Conservation (phyloP, 805 yeast genomes). For the Yarrowia sp. region DNA sequence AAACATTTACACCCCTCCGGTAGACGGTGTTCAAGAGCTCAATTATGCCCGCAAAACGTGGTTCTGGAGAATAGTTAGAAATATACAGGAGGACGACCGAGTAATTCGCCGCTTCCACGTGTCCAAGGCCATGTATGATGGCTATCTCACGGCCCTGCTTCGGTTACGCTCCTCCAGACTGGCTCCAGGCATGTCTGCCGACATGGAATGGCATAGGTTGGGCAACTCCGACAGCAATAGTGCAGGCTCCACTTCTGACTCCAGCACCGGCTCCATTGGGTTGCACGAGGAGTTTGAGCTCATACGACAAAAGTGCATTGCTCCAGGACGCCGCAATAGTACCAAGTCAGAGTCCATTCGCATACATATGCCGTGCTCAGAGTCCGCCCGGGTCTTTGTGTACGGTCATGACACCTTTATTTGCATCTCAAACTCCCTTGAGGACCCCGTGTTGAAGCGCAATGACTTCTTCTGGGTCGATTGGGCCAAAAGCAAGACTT, state of each 20-base stretch:
- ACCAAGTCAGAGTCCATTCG: background rate
- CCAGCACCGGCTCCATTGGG: background rate
- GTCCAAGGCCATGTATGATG: slow-evolving; percentile 13
- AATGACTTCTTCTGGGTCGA: slow-evolving; percentile 21
- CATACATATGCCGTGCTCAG: slow-evolving; percentile 8
- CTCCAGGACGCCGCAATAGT: slow-evolving; percentile 2
- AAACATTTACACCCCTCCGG: background rate
- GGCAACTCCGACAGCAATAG: background rate
- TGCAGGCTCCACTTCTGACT: background rate
- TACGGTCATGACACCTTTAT: slow-evolving; percentile 10
- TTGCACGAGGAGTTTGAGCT: background rate
- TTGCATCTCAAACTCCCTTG: slow-evolving; percentile 5
- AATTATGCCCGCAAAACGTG: slow-evolving; percentile 11
- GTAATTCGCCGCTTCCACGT: slow-evolving; percentile 8
- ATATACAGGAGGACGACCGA: background rate
- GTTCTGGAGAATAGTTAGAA: background rate
- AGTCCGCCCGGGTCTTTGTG: slow-evolving; percentile 8
- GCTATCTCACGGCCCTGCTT: background rate
- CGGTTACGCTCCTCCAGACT: background rate
- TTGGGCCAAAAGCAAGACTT: background rate
- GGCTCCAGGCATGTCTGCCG: background rate
- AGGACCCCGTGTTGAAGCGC: background rate
- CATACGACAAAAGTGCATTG: background rate
- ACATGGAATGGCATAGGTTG: background rate
- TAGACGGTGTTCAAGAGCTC: slow-evolving; percentile 3